Evolutionary conservation across 2,329 filamentous ascomycete species (phyloP), one percentile per base, ranked within the genome.

Genomic region (Colletotrichum limetticola): DNA sequence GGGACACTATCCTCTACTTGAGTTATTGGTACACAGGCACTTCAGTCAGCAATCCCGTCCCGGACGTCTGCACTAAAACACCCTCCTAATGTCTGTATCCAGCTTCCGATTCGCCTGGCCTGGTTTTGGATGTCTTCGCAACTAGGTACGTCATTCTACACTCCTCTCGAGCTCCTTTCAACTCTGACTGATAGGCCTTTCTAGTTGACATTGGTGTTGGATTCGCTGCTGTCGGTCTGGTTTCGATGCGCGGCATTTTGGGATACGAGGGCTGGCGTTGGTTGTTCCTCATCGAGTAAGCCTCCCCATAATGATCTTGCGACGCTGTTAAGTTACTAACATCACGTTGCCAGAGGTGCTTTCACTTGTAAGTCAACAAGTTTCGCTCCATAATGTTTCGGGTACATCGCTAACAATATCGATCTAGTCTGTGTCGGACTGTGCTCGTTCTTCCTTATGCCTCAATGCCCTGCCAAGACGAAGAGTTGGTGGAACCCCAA

Each of bases 1-100:
- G 62, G 5, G 70, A 72, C 16, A 69, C 70, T 11, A 72, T 72
- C 24, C 8, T 72, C 3, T 72, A 72, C 12, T 60, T 93, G 1
- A 90, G 87, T 32, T 94, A 94, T 79, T 94, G 91, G 82, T 94
- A 94, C 81, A 94, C 89, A 12, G 88, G 90, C 2, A 87, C 56
- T 75, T 85, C 71, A 88, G 80, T 82, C 49, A 74, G 78, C 65
- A 1, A 9, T 16, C 24, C 12, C 1, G 4, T 4, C 16, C 9
- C 1, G 24, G 5, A 3, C 4, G 1, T 1, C 22, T 5, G 5
- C 37, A 22, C 19, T 4, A 11, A 2, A 6, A 16, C 22, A 55
- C 42, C 1, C 5, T 30, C 12, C 9, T 63, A 16, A 46, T 72
- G 77, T 7, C 78, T 61, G 30, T 64, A 24, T 3, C 2, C 22